These are phyloP conservation scores for Oryza australiensis DNA, from an alignment of 176 grass and related monocot genomes.

Conservation along the genomic window DNA sequence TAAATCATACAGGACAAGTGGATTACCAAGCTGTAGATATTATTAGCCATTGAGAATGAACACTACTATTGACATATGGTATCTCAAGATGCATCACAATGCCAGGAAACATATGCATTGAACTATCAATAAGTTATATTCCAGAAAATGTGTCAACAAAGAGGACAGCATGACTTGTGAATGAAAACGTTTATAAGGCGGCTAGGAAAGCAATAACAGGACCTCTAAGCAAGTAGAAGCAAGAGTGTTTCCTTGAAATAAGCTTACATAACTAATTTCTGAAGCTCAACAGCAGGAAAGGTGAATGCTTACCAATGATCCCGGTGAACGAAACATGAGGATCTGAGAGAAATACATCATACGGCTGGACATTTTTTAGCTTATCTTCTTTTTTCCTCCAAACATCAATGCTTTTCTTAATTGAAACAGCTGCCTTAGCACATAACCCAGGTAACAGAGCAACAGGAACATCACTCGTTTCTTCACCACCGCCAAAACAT, in stretches of 20 bases:
- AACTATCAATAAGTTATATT: background rate
- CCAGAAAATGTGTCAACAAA: constrained; percentile 26
- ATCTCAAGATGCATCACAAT: constrained; percentile 14
- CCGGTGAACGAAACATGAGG: constrained; percentile 76
- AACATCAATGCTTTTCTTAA: constrained; percentile 69
- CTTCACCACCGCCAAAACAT: constrained; percentile 58
- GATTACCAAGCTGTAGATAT: background rate
- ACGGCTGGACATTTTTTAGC: constrained; percentile 85
- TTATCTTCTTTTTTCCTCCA: constrained; percentile 93
- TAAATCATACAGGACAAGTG: constrained; percentile 9
- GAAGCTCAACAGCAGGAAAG: constrained; percentile 14
- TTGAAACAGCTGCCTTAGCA: constrained; percentile 73
- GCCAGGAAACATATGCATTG: background rate
- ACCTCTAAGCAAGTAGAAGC: constrained; percentile 15
- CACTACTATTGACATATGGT: background rate
- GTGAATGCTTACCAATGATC: constrained; percentile 64
- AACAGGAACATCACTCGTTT: constrained; percentile 49
- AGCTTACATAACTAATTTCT: background rate
- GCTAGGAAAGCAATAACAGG: background rate
- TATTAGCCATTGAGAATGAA: background rate
- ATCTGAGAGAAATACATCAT: constrained; percentile 88
- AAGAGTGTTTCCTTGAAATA: constrained; percentile 17
- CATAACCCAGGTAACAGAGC: constrained; percentile 75
- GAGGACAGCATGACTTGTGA: constrained; percentile 8
- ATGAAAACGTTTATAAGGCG: background rate